Evolutionary conservation across 2,329 filamentous ascomycete species (phyloP).

Genomic region (Colletotrichum cereale): DNA sequence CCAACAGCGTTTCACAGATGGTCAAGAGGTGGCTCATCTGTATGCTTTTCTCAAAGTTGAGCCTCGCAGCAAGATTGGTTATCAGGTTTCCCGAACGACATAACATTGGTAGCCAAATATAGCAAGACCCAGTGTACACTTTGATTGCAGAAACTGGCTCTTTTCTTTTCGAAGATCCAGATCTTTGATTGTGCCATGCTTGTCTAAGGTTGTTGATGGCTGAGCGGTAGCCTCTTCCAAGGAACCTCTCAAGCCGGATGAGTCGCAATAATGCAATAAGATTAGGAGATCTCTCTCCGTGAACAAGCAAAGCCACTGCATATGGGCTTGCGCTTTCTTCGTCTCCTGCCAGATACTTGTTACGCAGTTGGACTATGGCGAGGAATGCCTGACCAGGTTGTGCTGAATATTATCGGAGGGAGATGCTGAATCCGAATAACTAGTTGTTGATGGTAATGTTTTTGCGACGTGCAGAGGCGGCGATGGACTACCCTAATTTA

Average conservation of each 20-base stretch:
- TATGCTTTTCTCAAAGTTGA: constrained; percentile 27
- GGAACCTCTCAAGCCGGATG: constrained; percentile 12
- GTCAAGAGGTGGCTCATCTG: constrained; percentile 39
- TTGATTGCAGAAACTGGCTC: constrained; percentile 39
- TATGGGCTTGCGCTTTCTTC: not conserved
- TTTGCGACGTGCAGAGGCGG: constrained; percentile 34
- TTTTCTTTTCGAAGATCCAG: constrained; percentile 40
- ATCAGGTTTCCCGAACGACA: not conserved
- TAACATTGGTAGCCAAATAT: constrained; percentile 36
- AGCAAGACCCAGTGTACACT: constrained; percentile 30
- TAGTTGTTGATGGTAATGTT: constrained; percentile 33
- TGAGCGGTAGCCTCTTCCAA: constrained; percentile 35
- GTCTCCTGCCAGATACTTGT: constrained; percentile 27
- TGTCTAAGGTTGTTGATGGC: constrained; percentile 22
- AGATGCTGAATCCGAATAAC: constrained; percentile 37
- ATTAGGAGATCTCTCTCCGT: constrained; percentile 41
- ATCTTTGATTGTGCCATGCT: constrained; percentile 36
- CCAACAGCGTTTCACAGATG: constrained; percentile 38
- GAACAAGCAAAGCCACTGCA: constrained; percentile 2
- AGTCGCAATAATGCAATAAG: constrained; percentile 40
- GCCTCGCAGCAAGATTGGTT: not conserved
- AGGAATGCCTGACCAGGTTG: constrained; percentile 30
- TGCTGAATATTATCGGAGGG: constrained; percentile 39
- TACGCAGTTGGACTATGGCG: constrained; percentile 26
- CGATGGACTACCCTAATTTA: constrained; percentile 19